Base-by-base conservation (phyloP, 257 asterid genomes). In the Buddleja alternifolia region DNA sequence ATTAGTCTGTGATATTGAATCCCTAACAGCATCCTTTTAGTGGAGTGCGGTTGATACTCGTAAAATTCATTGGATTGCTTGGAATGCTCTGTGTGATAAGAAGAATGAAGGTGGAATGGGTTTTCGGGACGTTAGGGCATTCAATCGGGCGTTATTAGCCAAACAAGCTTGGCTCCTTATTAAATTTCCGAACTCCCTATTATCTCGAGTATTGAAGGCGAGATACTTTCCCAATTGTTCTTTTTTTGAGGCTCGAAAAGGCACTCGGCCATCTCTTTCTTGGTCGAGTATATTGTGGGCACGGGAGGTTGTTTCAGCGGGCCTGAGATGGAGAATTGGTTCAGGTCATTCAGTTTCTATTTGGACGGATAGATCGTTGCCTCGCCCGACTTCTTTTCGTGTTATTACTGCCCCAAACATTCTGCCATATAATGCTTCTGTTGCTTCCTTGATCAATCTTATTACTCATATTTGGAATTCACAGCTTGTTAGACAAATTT, bases 251-350 rank as follows among this genome's bases (percentile, higher is more conserved):
- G 24, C 55, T 0, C 9, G 0, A 0, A 1, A 2, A 2, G 55
- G 55, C 0, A 5, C 24, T 0, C 2, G 0, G 6, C 54, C 54
- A 4, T 47, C 54, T 8, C 2, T 1, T 0, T 3, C 55, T 0
- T 48, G 55, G 24, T 0, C 10, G 4, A 14, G 55, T 16, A 48
- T 48, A 0, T 16, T 15, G 0, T 8, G 7, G 11, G 9, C 10
- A 0, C 9, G 0, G 2, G 9, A 7, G 1, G 2, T 48, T 1
- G 0, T 48, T 0, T 3, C 0, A 4, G 0, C 0, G 2, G 55
- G 55, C 0, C 1, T 1, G 0, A 1, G 9, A 15, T 48, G 55
- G 55, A 6, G 9, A 15, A 16, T 15, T 9, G 0, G 24, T 4
- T 15, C 2, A 6, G 3, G 15, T 15, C 24, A 0, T 0, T n/a